Evolutionary conservation across 345 rosid species (phyloP).

Genomic region (Eutrema yunnanense): DNA sequence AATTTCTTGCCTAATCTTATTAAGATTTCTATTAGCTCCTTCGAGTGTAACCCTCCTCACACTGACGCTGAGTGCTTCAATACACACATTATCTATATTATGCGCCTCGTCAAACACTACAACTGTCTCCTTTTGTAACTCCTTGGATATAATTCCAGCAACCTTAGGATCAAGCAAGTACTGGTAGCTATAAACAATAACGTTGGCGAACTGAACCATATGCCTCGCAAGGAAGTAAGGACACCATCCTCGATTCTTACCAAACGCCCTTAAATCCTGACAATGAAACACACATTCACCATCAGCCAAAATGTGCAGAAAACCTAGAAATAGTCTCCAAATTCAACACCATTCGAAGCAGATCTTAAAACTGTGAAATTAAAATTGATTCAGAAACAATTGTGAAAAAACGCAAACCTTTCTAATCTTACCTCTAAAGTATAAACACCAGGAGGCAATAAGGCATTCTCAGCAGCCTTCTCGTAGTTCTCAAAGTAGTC

Average conservation of each 20-base stretch:
- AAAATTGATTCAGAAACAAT: background rate
- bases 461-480: slow-evolving; percentile 64
- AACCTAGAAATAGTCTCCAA: background rate
- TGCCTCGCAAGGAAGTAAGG: slow-evolving; percentile 92
- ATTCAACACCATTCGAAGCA: background rate
- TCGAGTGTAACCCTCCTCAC: slow-evolving; percentile 92
- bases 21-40: slow-evolving; percentile 87
- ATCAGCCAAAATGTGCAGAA: slow-evolving; percentile 3
- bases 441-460: slow-evolving; percentile 94
- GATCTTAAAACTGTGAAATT: too few species aligned
- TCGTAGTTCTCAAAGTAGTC: slow-evolving; percentile 84
- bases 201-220: slow-evolving; percentile 92
- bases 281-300: background rate
- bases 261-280: slow-evolving; percentile 81
- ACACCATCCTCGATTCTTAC: slow-evolving; percentile 87
- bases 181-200: slow-evolving; percentile 93
- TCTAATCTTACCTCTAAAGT: slow-evolving; percentile 59
- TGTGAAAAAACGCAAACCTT: background rate
- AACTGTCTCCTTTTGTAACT: slow-evolving; percentile 90
- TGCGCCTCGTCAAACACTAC: slow-evolving; percentile 98
- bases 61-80: slow-evolving; percentile 94
- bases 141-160: slow-evolving; percentile 95
- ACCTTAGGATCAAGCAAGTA: slow-evolving; percentile 97
- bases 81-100: slow-evolving; percentile 94
- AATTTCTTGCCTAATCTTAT: slow-evolving; percentile 67